These are phyloP conservation scores for Camelina hispida DNA, from an alignment of 345 rosid genomes.

Conservation along the genomic window DNA sequence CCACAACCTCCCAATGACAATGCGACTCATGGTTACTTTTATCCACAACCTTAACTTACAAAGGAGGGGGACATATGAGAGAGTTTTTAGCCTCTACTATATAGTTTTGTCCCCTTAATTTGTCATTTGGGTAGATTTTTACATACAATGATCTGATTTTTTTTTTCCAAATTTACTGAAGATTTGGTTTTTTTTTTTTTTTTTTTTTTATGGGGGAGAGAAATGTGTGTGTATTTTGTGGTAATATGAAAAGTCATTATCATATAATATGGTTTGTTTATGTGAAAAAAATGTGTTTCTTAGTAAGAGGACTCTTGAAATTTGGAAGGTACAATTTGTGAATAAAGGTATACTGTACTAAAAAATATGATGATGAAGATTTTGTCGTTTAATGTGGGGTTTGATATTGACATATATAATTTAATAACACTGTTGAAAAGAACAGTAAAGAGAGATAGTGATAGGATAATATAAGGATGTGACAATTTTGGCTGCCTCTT, in stretches of 20 bases:
- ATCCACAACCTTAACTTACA: constrained; percentile 40
- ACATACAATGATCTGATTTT: neutral
- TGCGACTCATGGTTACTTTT: constrained; percentile 36
- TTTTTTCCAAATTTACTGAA: constrained; percentile 9
- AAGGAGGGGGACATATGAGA: neutral
- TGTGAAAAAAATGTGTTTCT: constrained; percentile 4
- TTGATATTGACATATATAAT: neutral
- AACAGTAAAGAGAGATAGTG: constrained; percentile 38
- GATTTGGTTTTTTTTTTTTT: neutral
- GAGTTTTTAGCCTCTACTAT: neutral
- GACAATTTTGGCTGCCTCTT: constrained; percentile 47
- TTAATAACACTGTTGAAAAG: constrained; percentile 4
- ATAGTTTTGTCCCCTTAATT: neutral
- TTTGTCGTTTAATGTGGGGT: constrained; percentile 21
- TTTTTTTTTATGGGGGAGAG: too few relatives aligned
- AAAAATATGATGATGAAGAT: neutral
- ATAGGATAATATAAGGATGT: constrained; percentile 19
- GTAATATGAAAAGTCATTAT: neutral
- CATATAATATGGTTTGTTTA: neutral
- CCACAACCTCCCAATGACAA: constrained; percentile 43
- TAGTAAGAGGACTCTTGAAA: constrained; percentile 29
- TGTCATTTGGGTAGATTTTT: constrained; percentile 10
- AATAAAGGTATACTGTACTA: constrained; percentile 4
- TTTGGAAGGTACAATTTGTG: constrained; percentile 12
- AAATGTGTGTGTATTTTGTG: constrained; percentile 3